These are phyloP conservation scores for Penicillium palitans DNA, from an alignment of 2,329 filamentous ascomycete genomes.

Conservation along the genomic window DNA sequence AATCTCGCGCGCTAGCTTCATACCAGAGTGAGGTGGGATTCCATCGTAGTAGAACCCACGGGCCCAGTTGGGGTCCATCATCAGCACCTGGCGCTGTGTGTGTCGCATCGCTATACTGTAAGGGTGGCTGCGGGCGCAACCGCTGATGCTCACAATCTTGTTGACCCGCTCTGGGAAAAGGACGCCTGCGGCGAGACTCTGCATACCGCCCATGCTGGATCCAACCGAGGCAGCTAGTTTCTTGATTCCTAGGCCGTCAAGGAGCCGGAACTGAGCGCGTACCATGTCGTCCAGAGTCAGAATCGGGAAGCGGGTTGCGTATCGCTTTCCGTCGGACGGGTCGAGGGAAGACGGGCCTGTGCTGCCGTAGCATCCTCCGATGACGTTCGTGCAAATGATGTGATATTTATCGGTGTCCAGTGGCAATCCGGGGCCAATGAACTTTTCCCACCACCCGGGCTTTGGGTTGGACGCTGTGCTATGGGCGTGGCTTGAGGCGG, in stretches of 20 bases:
- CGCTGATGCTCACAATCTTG: constrained; percentile 83
- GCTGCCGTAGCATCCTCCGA: constrained; percentile 93
- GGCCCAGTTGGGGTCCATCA: constrained; percentile 99
- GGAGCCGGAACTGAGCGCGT: constrained; percentile 83
- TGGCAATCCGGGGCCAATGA: constrained; percentile 83
- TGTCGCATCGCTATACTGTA: constrained; percentile 99
- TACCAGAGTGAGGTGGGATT: constrained; percentile 89
- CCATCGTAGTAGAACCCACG: constrained; percentile 88
- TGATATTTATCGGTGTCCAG: constrained; percentile 91
- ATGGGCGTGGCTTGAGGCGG: constrained; percentile 94
- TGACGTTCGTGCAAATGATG: constrained; percentile 92
- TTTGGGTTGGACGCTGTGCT: constrained; percentile 84
- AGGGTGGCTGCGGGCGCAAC: constrained; percentile 89
- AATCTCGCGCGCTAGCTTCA: constrained; percentile 97
- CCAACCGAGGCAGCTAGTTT: constrained; percentile 90
- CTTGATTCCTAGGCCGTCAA: constrained; percentile 74
- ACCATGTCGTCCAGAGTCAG: constrained; percentile 98
- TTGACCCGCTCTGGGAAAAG: constrained; percentile 80
- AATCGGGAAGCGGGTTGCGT: constrained; percentile 93
- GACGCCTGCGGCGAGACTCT: constrained; percentile 82
- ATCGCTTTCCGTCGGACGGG: constrained; percentile 81
- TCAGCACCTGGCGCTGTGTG: constrained; percentile 93
- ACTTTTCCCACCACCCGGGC: constrained; percentile 98
- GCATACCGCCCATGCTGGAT: constrained; percentile 98
- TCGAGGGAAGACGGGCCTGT: constrained; percentile 88